Evolutionary conservation across 1,284 basidiomycete genomes (phyloP).

Genomic region (Apiotrichum gracile): DNA sequence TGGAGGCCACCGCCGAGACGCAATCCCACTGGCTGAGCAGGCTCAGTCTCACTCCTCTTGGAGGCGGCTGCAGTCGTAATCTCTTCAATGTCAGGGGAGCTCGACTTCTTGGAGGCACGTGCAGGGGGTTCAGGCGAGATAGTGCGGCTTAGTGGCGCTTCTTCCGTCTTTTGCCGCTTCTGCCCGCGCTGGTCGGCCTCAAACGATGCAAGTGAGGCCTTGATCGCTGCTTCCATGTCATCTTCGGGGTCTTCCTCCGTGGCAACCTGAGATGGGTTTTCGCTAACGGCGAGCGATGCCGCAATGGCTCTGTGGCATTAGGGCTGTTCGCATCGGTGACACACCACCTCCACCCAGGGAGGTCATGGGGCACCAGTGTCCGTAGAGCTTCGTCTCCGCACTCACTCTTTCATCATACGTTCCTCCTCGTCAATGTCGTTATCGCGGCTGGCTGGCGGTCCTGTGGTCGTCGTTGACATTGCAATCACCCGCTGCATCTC

Average conservation of each 20-base stretch:
- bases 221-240: conserved; percentile 16
- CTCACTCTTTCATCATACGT: conserved; percentile 35
- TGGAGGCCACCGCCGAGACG: conserved; percentile 1
- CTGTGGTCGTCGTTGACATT: conserved; percentile 11
- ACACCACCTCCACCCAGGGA: too few relatives aligned
- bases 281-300: conserved; percentile 20
- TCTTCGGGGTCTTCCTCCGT: conserved; percentile 9
- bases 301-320: conserved; percentile 28
- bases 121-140: too few relatives aligned
- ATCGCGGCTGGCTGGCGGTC: conserved; percentile 24
- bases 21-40: neutral
- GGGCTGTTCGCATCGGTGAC: neutral
- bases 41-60: too few relatives aligned
- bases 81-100: neutral
- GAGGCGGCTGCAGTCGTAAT: too few relatives aligned
- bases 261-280: neutral
- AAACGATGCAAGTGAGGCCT: conserved; percentile 16
- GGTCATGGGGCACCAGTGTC: neutral
- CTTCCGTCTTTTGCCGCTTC: conserved; percentile 4
- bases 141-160: too few relatives aligned
- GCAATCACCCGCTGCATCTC: conserved; percentile 25
- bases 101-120: too few relatives aligned
- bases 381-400: neutral
- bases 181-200: conserved; percentile 3
- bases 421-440: conserved; percentile 34